Evolutionary conservation across 805 yeast genomes (phyloP).

Genomic region (Candida berthetii): DNA sequence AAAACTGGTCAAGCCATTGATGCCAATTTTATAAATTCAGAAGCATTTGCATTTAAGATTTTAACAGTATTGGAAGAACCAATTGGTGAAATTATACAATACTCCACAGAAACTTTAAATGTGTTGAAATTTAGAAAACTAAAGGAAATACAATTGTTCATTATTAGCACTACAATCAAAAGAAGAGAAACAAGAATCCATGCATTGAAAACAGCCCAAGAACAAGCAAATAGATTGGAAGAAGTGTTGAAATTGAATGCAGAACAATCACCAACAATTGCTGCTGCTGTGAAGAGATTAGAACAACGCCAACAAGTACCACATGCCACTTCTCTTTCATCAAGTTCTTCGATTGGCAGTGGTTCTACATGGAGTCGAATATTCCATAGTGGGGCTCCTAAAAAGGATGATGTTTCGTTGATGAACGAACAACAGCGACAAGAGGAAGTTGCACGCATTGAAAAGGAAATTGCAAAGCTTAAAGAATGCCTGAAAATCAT

Average conservation of each 20-base stretch:
- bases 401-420: conserved; percentile 11
- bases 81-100: conserved; percentile 25
- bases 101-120: conserved; percentile 25
- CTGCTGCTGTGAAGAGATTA: conserved; percentile 21
- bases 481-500: conserved; percentile 32
- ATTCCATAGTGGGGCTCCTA: conserved; percentile 6
- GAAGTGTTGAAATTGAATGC: conserved; percentile 29
- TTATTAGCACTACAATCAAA: conserved; percentile 32
- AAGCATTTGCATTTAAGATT: conserved; percentile 30
- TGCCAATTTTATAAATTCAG: conserved; percentile 50
- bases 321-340: conserved; percentile 6
- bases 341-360: too few species aligned
- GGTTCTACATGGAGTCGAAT: conserved; percentile 20
- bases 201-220: conserved; percentile 25
- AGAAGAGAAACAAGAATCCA: conserved; percentile 25
- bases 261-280: conserved; percentile 27
- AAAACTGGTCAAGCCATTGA: conserved; percentile 85
- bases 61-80: conserved; percentile 32
- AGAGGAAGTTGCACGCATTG: conserved; percentile 27
- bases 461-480: conserved; percentile 29
- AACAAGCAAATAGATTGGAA: conserved; percentile 21
- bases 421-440: conserved; percentile 29
- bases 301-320: conserved; percentile 19
- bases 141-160: conserved; percentile 45
- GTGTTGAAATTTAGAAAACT: conserved; percentile 56